Conservation (phyloP, 257 asterid genomes). For the Solanum sejunctum region DNA sequence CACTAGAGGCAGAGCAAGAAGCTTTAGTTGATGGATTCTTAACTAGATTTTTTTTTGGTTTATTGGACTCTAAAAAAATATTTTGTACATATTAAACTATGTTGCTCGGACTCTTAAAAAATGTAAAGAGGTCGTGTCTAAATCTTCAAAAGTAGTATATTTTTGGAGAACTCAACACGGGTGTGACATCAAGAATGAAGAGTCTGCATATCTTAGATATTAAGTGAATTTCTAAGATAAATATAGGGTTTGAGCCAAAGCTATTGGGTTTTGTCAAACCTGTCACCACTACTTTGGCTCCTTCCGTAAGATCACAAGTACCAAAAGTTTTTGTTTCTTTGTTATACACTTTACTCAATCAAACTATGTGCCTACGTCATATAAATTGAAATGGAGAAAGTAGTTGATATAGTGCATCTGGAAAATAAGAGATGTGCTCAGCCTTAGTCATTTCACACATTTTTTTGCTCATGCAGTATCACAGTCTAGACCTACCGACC, state of each 20-base stretch:
- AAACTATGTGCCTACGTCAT: no score
- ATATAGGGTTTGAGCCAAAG: neutral
- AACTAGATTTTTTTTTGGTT: no score
- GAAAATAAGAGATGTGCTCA: neutral
- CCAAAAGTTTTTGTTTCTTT: neutral
- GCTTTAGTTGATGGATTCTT: neutral
- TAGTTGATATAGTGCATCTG: neutral
- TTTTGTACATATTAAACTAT: neutral
- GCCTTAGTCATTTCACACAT: neutral
- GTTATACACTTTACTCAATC: neutral
- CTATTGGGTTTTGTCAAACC: neutral
- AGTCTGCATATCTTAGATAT: neutral
- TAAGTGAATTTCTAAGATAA: neutral
- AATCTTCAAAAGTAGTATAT: no score
- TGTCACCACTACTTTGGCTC: neutral
- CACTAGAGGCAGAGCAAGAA: neutral
- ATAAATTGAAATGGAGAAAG: neutral
- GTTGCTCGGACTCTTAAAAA: no score
- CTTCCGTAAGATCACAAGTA: neutral
- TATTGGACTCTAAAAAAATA: no score
- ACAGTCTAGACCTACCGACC: constrained; percentile 29
- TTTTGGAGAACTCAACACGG: no score
- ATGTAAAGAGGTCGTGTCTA: no score
- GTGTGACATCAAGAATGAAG: no score
- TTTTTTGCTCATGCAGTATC: constrained; percentile 24